phyloP scores from a whole-genome alignment of 257 asterid genomes.

The Avicennia marina region DNA sequence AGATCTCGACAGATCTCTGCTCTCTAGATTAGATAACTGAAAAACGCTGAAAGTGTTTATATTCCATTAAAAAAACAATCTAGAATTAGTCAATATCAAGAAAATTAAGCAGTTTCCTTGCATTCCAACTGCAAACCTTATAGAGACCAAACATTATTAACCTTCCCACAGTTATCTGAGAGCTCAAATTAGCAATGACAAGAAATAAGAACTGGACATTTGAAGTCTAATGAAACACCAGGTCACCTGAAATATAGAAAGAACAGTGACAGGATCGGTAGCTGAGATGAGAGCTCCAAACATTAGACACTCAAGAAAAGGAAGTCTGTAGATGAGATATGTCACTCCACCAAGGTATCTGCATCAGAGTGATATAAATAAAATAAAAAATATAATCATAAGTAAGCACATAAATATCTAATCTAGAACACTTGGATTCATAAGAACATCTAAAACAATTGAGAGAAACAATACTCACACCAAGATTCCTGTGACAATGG shows the following conservation, averaged over 20 bases:
- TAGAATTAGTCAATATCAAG: too few relatives aligned
- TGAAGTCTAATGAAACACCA: not conserved
- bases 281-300: slow-evolving; percentile 99
- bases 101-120: too few relatives aligned
- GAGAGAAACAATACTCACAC: slow-evolving; percentile 65
- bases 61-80: too few relatives aligned
- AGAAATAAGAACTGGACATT: not conserved
- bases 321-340: slow-evolving; percentile 83
- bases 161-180: too few relatives aligned
- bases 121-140: too few relatives aligned
- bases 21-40: too few relatives aligned
- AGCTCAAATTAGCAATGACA: too few relatives aligned
- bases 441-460: slow-evolving; percentile 8
- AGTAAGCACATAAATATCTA: slow-evolving; percentile 10
- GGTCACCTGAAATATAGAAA: slow-evolving; percentile 92
- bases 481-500: slow-evolving; percentile 85
- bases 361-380: too few relatives aligned
- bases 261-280: slow-evolving; percentile 96
- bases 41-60: too few relatives aligned
- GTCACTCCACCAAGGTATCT: slow-evolving; percentile 86
- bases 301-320: slow-evolving; percentile 96
- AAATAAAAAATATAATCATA: too few relatives aligned
- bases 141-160: too few relatives aligned
- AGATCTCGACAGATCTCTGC: too few relatives aligned
- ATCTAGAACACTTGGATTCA: not conserved